phyloP scores from a whole-genome alignment of 2,329 filamentous ascomycete genomes.

The Daldinia sp. region DNA sequence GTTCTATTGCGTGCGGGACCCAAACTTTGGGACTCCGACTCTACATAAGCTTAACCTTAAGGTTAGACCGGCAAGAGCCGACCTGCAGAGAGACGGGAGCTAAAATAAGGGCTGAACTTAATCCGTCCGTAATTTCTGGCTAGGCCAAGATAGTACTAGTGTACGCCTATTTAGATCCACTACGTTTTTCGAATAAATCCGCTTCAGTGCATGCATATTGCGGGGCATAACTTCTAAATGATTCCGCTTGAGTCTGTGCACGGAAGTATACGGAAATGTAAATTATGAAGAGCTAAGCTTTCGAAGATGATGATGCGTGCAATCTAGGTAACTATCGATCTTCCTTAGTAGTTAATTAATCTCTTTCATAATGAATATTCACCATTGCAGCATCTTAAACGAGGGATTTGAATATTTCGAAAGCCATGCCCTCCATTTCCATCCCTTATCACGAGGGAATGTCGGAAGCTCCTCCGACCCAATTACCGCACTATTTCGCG shows the following conservation, averaged over 20 bases:
- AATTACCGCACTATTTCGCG: neutral
- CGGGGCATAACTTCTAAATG: neutral
- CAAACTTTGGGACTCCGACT: neutral
- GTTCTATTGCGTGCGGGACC: neutral
- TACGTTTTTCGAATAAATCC: neutral
- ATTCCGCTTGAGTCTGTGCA: neutral
- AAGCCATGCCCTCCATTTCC: neutral
- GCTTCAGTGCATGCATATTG: neutral
- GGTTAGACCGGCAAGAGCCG: conserved; percentile 1
- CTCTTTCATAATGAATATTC: neutral
- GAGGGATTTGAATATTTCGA: neutral
- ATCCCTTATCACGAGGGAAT: neutral
- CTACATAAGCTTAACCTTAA: conserved; percentile 4
- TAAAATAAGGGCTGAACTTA: conserved; percentile 6
- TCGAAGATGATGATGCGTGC: neutral
- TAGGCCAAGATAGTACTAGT: neutral
- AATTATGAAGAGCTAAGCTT: neutral
- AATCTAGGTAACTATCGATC: neutral
- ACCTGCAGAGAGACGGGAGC: neutral
- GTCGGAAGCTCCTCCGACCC: neutral
- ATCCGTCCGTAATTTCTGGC: neutral
- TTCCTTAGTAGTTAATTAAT: conserved; percentile 1
- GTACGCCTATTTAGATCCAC: neutral
- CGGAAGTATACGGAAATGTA: conserved; percentile 2
- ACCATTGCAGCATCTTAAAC: neutral